Conservation (phyloP, 768 basidiomycete species). For the Trametes coccinea region DNA sequence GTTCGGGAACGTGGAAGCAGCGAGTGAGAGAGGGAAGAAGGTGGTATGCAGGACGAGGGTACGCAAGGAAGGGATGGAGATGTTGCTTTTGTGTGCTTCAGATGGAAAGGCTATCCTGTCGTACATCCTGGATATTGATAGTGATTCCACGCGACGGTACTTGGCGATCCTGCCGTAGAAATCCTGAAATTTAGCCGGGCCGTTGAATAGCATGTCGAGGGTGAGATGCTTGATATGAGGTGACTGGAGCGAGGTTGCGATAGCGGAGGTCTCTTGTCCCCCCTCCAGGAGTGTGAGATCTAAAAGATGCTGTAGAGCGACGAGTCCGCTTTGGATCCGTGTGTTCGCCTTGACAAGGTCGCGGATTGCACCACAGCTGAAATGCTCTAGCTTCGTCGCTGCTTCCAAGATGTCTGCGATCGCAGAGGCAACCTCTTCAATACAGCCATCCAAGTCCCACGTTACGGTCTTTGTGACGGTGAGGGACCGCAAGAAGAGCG, state of each 20-base stretch:
- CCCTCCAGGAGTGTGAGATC: neutral
- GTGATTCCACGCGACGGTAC: neutral
- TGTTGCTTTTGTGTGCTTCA: neutral
- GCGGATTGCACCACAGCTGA: slow-evolving; percentile 14
- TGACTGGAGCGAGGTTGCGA: neutral
- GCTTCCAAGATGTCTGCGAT: slow-evolving; percentile 7
- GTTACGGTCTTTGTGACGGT: slow-evolving; percentile 7
- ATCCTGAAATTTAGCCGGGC: neutral
- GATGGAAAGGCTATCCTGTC: neutral
- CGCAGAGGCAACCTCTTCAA: neutral
- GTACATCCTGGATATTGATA: slow-evolving; percentile 1
- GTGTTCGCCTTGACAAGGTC: neutral
- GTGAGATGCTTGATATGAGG: neutral
- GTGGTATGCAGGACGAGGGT: neutral
- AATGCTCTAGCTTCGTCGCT: neutral
- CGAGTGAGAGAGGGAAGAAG: neutral
- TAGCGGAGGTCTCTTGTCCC: neutral
- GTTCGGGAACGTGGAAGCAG: slow-evolving; percentile 1
- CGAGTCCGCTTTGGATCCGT: neutral
- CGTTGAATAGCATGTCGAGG: neutral
- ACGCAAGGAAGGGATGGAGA: slow-evolving; percentile 1
- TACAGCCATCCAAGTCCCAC: neutral
- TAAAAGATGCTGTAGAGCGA: neutral
- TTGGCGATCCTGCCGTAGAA: neutral
- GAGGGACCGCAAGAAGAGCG: slow-evolving; percentile 4